Conservation (phyloP, 139 green algal species). For the Micromonas commoda region DNA sequence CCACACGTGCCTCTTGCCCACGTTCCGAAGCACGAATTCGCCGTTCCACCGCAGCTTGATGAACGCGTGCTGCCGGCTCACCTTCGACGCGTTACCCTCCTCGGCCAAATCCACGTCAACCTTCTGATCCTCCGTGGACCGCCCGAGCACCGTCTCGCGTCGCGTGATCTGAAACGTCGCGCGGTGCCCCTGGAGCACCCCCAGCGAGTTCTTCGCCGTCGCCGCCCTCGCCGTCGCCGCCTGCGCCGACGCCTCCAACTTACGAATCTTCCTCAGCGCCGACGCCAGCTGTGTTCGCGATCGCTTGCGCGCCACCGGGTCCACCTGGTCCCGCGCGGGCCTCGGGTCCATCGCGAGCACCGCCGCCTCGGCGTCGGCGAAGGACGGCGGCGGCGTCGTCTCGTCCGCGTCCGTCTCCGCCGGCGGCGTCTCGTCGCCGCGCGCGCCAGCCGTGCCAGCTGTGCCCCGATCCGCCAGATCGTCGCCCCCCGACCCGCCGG, state of each 20-base stretch:
- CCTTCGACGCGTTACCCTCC: conserved; percentile 15
- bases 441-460: no score
- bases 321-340: background rate
- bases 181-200: background rate
- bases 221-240: background rate
- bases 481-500: no score
- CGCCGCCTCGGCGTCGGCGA: background rate
- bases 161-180: background rate
- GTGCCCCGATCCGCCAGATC: no score
- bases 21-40: conserved; percentile 12
- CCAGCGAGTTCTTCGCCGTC: background rate
- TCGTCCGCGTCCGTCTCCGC: background rate
- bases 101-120: conserved; percentile 13
- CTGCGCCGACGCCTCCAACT: background rate
- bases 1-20: conserved; percentile 14
- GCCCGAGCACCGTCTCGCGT: background rate
- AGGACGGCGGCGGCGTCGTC: background rate
- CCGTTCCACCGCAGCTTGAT: conserved; percentile 23
- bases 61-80: conserved; percentile 19
- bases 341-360: background rate
- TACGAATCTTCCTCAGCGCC: background rate
- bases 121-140: background rate
- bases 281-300: background rate
- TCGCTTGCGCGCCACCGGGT: background rate
- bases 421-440: background rate